Conservation (phyloP, 169 alveolate genomes). For the Plasmodium billcollinsi region DNA sequence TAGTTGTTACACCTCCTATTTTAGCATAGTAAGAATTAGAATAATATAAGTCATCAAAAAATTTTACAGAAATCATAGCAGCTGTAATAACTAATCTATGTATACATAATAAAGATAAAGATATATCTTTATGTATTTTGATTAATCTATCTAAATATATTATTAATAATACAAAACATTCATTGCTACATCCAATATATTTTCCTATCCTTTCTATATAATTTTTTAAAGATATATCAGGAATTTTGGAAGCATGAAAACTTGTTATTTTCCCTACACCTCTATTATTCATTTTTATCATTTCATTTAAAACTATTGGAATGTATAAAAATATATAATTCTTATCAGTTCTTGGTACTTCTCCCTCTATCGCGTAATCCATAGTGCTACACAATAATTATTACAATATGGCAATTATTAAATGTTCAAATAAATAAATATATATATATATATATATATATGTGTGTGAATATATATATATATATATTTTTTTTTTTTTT, state of each 20-base stretch:
- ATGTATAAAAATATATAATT: slow-evolving; percentile 20
- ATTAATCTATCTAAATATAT: slow-evolving; percentile 89
- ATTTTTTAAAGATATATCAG: slow-evolving; percentile 89
- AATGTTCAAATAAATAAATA: background rate
- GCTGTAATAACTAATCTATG: slow-evolving; percentile 93
- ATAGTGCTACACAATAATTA: background rate
- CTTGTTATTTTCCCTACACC: slow-evolving; percentile 85
- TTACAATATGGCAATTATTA: background rate
- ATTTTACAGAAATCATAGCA: slow-evolving; percentile 93
- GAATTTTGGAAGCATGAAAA: slow-evolving; percentile 90
- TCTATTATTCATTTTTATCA: slow-evolving; percentile 16
- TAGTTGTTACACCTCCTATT: slow-evolving; percentile 94
- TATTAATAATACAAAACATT: slow-evolving; percentile 89
- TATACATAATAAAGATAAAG: slow-evolving; percentile 86
- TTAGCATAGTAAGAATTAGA: slow-evolving; percentile 92
- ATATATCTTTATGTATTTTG: slow-evolving; percentile 82
- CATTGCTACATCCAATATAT: slow-evolving; percentile 91
- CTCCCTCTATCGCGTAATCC: slow-evolving; percentile 38
- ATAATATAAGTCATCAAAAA: slow-evolving; percentile 93
- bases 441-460: background rate
- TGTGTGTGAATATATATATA: background rate
- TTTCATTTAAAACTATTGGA: slow-evolving; percentile 41
- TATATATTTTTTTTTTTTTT: too few species aligned
- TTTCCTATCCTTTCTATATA: slow-evolving; percentile 89
- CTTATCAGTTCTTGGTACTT: slow-evolving; percentile 52